Evolutionary conservation across 2,329 filamentous ascomycete genomes (phyloP).

Genomic region (Pestalotiopsis fici): DNA sequence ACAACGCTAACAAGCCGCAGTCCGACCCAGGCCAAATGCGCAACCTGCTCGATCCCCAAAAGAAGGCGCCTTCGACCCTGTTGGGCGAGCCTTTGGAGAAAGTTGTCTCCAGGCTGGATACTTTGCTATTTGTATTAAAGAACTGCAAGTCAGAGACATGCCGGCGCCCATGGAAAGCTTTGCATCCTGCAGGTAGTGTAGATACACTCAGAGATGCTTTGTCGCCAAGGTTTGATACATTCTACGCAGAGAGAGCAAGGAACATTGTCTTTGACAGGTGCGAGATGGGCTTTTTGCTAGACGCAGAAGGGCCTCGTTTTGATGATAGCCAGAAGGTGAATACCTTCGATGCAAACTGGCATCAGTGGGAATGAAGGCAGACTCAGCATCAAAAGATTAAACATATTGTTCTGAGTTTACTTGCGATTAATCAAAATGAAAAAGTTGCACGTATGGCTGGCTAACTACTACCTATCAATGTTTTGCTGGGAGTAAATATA

Average conservation of each 20-base stretch:
- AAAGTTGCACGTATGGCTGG: too few species aligned
- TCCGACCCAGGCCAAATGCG: constrained; percentile 26
- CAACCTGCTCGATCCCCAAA: constrained; percentile 39
- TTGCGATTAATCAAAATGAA: too few species aligned
- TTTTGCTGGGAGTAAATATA: too few species aligned
- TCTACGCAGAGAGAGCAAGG: constrained; percentile 38
- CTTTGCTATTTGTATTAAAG: constrained; percentile 50
- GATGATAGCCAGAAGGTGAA: background rate
- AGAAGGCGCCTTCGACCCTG: constrained; percentile 8
- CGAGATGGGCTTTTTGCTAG: constrained; percentile 19
- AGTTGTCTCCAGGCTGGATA: constrained; percentile 42
- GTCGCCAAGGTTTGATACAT: constrained; percentile 38
- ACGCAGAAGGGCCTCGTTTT: constrained; percentile 9
- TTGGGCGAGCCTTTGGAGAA: constrained; percentile 23
- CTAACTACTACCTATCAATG: too few species aligned
- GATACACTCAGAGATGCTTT: constrained; percentile 45
- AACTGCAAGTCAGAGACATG: constrained; percentile 48
- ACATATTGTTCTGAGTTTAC: too few species aligned
- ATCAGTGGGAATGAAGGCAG: background rate
- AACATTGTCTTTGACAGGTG: constrained; percentile 49
- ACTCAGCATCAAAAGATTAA: too few species aligned
- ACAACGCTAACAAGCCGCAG: constrained; percentile 7
- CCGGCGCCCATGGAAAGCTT: constrained; percentile 44
- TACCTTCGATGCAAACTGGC: background rate
- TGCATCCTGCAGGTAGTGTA: constrained; percentile 47